These are phyloP conservation scores for Amylostereum areolatum DNA, from an alignment of 1,284 basidiomycete genomes.

Conservation along the genomic window DNA sequence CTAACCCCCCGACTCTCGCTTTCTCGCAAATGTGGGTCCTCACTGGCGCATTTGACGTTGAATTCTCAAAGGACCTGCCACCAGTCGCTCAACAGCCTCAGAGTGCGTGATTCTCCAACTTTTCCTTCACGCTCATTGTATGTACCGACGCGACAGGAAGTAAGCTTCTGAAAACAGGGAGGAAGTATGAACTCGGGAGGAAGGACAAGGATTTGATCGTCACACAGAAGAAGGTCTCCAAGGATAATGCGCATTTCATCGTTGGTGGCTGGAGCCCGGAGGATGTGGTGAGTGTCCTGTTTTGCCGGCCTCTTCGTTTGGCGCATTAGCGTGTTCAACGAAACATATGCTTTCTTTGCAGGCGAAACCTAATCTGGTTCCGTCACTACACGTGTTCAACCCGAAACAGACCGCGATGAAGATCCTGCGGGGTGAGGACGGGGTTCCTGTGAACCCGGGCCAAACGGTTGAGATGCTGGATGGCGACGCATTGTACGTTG, in stretches of 20 bases:
- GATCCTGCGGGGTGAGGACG: conserved; percentile 26
- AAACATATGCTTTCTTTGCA: conserved; percentile 2
- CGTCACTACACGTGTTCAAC: conserved; percentile 38
- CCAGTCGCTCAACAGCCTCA: no score
- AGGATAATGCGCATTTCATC: conserved; percentile 46
- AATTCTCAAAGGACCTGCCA: background rate
- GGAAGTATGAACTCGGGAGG: conserved; percentile 46
- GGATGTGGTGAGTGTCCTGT: conserved; percentile 41
- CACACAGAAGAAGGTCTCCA: conserved; percentile 56
- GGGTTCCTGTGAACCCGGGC: conserved; percentile 13
- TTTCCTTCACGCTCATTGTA: no score
- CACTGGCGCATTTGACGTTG: background rate
- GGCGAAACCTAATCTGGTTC: conserved; percentile 11
- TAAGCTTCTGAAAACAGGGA: conserved; percentile 57
- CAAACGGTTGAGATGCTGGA: conserved; percentile 29
- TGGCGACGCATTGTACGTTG: conserved; percentile 45
- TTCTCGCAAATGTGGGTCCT: background rate
- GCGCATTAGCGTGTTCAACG: background rate
- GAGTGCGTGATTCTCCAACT: no score
- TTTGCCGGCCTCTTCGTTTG: background rate
- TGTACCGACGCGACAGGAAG: conserved; percentile 32
- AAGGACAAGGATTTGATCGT: conserved; percentile 45
- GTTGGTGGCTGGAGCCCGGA: conserved; percentile 44
- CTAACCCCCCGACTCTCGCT: no score
- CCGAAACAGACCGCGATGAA: conserved; percentile 37